A percentile compares a stretch with the other conserved stretches of the same genome.
phyloP scores from a whole-genome alignment of 2,329 filamentous ascomycete species.

The Aspergillus tubingensis region DNA sequence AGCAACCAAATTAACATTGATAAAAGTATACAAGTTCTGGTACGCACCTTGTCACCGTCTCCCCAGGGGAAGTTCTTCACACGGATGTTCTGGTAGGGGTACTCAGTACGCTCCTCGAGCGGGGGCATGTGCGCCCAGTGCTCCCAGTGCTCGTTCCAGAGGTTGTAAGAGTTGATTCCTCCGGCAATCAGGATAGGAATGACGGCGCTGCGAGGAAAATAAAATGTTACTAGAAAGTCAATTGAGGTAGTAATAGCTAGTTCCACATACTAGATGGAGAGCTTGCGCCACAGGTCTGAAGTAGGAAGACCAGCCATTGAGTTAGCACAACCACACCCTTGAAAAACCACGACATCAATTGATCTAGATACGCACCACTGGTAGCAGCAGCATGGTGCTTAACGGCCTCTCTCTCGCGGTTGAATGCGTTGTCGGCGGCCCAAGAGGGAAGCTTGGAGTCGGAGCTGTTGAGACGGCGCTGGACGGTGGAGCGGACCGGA shows the following conservation, averaged over 20 bases:
- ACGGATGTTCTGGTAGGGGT: slow-evolving; percentile 97
- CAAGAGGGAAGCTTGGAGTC: slow-evolving; percentile 58
- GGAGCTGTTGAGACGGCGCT: slow-evolving; percentile 72
- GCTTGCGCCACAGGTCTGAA: slow-evolving; percentile 89
- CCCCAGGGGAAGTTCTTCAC: slow-evolving; percentile 95
- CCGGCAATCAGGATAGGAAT: slow-evolving; percentile 72
- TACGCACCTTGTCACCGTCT: slow-evolving; percentile 84
- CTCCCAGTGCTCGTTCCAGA: slow-evolving; percentile 97
- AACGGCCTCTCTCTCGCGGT: slow-evolving; percentile 85
- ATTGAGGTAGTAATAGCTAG: slow-evolving; percentile 9
- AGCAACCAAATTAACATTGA: not conserved
- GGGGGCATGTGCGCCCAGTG: slow-evolving; percentile 85
- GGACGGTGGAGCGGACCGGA: slow-evolving; percentile 58
- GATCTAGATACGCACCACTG: slow-evolving; percentile 64
- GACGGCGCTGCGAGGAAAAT: slow-evolving; percentile 62
- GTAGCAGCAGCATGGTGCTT: slow-evolving; percentile 86
- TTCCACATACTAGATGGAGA: slow-evolving; percentile 84
- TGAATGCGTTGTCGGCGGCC: slow-evolving; percentile 82
- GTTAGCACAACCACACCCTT: slow-evolving; percentile 23
- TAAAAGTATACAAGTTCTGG: not conserved
- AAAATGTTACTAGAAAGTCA: slow-evolving; percentile 17
- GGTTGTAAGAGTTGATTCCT: slow-evolving; percentile 78
- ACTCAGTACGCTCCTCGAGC: slow-evolving; percentile 87
- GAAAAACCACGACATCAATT: slow-evolving; percentile 11
- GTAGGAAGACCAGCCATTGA: slow-evolving; percentile 18